Evolutionary conservation across 257 asterid genomes (phyloP).

Genomic region (Sherardia arvensis): DNA sequence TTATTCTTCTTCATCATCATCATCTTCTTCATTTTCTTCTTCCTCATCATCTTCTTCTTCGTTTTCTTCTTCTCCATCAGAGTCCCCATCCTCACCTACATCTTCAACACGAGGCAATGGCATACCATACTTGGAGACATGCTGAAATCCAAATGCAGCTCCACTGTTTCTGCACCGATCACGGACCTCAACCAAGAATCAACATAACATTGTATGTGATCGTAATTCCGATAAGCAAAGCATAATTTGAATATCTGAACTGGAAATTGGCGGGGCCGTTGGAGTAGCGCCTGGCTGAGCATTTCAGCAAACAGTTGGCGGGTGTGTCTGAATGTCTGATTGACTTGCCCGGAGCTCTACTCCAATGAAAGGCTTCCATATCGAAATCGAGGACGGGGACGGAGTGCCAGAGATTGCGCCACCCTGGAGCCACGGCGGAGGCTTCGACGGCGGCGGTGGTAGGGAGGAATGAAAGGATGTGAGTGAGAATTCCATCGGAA

Average conservation of each 20-base stretch:
- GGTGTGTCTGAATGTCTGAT: no score
- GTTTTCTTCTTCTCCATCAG: no score
- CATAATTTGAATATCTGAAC: neutral
- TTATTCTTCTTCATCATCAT: no score
- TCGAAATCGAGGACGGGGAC: neutral
- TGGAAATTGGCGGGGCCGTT: neutral
- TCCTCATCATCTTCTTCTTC: no score
- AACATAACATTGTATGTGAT: neutral
- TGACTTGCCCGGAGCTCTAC: no score
- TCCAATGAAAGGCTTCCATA: no score
- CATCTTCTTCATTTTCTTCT: no score
- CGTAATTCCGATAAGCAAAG: neutral
- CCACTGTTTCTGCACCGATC: neutral
- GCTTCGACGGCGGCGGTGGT: neutral
- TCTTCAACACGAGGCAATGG: no score
- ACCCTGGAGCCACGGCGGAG: neutral
- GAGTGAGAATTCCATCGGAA: neutral
- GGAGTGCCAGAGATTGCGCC: slow-evolving; percentile 4
- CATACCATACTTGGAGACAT: no score
- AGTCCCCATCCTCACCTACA: no score
- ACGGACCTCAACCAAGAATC: neutral
- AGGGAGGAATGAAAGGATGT: slow-evolving; percentile 3
- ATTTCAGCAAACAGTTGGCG: neutral
- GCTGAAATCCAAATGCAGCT: neutral
- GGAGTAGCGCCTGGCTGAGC: neutral